Evolutionary conservation across 768 basidiomycete genomes (phyloP).

Genomic region (Mycena amicta): DNA sequence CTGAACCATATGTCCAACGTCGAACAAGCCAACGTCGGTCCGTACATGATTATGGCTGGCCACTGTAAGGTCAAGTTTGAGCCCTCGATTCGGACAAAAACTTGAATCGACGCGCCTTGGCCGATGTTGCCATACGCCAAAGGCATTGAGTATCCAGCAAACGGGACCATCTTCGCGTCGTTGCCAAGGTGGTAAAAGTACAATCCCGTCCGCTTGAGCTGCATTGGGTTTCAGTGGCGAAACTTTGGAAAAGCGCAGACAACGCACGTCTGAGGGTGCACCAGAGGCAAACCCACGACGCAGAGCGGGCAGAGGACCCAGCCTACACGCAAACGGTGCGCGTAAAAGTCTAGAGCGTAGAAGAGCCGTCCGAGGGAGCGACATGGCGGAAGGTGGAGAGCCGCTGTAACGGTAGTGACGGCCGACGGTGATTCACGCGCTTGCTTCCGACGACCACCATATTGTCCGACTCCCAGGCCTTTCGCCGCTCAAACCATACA

Average conservation of each 20-base stretch:
- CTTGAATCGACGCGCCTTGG: constrained; percentile 54
- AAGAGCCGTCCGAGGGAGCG: background rate
- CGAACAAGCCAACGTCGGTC: constrained; percentile 82
- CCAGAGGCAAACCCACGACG: constrained; percentile 11
- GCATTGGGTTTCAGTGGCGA: background rate
- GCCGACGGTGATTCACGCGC: too few relatives aligned
- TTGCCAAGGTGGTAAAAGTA: constrained; percentile 87
- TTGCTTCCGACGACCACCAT: too few relatives aligned
- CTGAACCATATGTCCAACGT: constrained; percentile 99
- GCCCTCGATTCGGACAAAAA: background rate
- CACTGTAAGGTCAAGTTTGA: constrained; percentile 46
- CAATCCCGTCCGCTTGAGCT: constrained; percentile 68
- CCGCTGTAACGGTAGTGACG: too few relatives aligned
- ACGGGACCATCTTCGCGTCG: constrained; percentile 93
- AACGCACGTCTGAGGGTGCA: constrained; percentile 13
- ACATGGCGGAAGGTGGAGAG: background rate
- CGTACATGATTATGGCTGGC: constrained; percentile 91
- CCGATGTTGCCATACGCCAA: constrained; percentile 81
- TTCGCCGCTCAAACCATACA: too few relatives aligned
- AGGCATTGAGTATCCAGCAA: constrained; percentile 96
- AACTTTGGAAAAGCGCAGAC: background rate
- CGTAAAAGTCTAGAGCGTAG: constrained; percentile 6
- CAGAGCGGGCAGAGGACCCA: background rate
- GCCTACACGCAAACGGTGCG: constrained; percentile 1
- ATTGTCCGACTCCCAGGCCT: too few relatives aligned